A percentile compares a stretch with the other conserved stretches of the same genome.
Evolutionary conservation across 495 filamentous ascomycete species (phyloP).

Genomic region (Aspergillus kassunensis): DNA sequence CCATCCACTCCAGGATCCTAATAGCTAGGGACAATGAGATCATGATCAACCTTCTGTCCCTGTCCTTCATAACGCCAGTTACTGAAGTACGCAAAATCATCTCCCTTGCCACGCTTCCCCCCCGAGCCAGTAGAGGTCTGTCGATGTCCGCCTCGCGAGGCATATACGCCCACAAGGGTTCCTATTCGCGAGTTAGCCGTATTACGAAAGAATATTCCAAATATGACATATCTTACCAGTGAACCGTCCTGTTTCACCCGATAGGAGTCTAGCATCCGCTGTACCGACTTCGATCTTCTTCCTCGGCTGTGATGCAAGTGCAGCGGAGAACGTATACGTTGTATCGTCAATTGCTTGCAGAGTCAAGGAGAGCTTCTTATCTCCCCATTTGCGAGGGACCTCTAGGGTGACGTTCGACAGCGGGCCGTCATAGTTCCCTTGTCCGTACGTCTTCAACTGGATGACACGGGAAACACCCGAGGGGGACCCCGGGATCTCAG

Average conservation of each 20-base stretch:
- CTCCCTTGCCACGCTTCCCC: neutral
- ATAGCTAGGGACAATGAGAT: slow-evolving; percentile 9
- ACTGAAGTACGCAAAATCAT: slow-evolving; percentile 13
- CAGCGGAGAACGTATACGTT: slow-evolving; percentile 13
- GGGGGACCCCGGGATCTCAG: neutral
- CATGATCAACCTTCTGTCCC: slow-evolving; percentile 18
- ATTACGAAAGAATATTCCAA: neutral
- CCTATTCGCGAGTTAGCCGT: slow-evolving; percentile 3
- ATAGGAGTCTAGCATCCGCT: slow-evolving; percentile 11
- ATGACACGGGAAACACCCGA: neutral
- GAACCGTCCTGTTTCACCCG: slow-evolving; percentile 16
- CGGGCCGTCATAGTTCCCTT: slow-evolving; percentile 9
- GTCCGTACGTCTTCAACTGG: neutral
- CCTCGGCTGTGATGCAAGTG: neutral
- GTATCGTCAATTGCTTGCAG: slow-evolving; percentile 11
- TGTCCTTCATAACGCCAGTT: slow-evolving; percentile 16
- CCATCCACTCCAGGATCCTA: neutral
- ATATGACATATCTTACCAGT: slow-evolving; percentile 10
- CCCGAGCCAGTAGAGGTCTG: neutral
- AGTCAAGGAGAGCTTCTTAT: neutral
- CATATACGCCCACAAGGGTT: slow-evolving; percentile 17
- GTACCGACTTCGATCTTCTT: slow-evolving; percentile 3
- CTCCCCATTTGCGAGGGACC: slow-evolving; percentile 4
- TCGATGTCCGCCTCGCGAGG: neutral
- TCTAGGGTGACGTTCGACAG: neutral